A percentile compares a stretch with the other conserved stretches of the same genome.
phyloP scores from a whole-genome alignment of 2,329 filamentous ascomycete species.

The Fusarium sp. region DNA sequence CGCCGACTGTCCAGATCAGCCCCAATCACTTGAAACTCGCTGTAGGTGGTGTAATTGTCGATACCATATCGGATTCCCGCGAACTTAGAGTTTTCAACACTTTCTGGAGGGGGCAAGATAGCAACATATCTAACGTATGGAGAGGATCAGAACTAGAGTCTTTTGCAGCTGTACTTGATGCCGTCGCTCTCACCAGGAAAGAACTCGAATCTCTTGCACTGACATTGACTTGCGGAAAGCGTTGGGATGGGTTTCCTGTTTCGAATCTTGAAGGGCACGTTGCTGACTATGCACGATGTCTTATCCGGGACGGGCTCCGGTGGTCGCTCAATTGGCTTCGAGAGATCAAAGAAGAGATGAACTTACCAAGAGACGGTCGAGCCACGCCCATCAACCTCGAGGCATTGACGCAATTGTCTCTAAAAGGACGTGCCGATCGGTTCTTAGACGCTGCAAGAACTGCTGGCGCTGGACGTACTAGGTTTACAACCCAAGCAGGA shows the following conservation, averaged over 20 bases:
- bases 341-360: neutral
- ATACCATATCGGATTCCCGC: neutral
- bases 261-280: neutral
- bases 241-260: conserved; percentile 10
- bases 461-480: neutral
- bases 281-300: conserved; percentile 11
- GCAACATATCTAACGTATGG: neutral
- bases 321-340: conserved; percentile 11
- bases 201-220: conserved; percentile 1
- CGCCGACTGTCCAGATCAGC: neutral
- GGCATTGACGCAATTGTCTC: neutral
- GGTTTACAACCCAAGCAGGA: neutral
- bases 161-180: neutral
- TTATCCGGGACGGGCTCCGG: conserved; percentile 9
- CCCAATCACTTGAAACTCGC: neutral
- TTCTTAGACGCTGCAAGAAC: conserved; percentile 13
- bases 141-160: neutral
- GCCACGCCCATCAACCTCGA: neutral
- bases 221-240: conserved; percentile 7
- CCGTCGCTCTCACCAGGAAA: neutral
- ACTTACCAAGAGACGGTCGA: too few species aligned
- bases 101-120: neutral
- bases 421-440: conserved; percentile 4
- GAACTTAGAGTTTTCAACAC: neutral
- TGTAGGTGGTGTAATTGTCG: neutral